A percentile compares a stretch with the other conserved stretches of the same genome.
Conservation (phyloP, 768 basidiomycete genomes). For the Aureoboletus auriporus region DNA sequence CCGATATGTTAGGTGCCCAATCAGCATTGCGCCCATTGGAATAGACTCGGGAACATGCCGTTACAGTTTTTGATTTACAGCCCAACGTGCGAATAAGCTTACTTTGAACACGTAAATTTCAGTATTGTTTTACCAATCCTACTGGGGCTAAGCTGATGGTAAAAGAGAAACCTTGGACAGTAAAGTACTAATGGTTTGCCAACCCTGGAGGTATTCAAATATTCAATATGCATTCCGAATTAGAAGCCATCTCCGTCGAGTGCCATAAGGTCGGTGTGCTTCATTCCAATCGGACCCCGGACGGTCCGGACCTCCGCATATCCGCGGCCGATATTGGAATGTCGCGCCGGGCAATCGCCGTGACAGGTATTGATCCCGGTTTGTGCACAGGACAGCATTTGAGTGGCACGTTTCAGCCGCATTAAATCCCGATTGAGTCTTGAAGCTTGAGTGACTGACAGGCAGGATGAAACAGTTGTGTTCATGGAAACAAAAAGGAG, state of each 20-base stretch:
- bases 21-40: slow-evolving; percentile 7
- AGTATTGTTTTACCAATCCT: slow-evolving; percentile 5
- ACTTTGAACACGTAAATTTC: slow-evolving; percentile 7
- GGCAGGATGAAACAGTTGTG: slow-evolving; percentile 14
- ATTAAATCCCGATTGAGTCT: slow-evolving; percentile 11
- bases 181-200: neutral
- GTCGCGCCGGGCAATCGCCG: slow-evolving; percentile 10
- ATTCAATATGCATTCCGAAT: neutral
- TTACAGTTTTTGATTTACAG: slow-evolving; percentile 4
- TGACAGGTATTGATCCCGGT: slow-evolving; percentile 3
- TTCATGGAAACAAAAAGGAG: slow-evolving; percentile 16
- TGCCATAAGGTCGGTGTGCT: neutral
- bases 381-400: slow-evolving; percentile 5
- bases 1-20: slow-evolving; percentile 4
- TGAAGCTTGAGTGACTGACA: slow-evolving; percentile 4
- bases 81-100: slow-evolving; percentile 11
- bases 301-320: slow-evolving; percentile 7
- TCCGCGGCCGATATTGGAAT: slow-evolving; percentile 11
- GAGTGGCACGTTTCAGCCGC: slow-evolving; percentile 24
- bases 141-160: neutral
- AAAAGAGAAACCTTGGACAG: neutral
- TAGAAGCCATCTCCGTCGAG: slow-evolving; percentile 2
- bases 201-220: neutral
- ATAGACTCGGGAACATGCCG: slow-evolving; percentile 6
- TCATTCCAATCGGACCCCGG: neutral